Percentiles rank a stretch among this genome's conserved stretches.
Evolutionary conservation across 139 green algal species (phyloP).

Genomic region (Diplosphaera chodatii): DNA sequence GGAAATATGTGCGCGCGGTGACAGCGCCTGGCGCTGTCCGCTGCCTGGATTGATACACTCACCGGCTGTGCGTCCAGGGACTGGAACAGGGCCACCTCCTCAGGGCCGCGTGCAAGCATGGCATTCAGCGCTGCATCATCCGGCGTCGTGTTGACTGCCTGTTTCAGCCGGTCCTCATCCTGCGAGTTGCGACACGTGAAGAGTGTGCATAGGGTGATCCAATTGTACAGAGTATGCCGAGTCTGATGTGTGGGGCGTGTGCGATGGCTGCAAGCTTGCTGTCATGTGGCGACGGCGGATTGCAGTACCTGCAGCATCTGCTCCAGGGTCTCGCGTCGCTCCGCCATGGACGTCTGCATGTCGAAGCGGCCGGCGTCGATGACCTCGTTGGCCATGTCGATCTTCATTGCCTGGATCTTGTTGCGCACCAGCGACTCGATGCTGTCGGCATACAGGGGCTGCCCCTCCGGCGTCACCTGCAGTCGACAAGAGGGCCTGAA

Average conservation of each 20-base stretch:
- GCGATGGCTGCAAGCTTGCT: too few relatives aligned
- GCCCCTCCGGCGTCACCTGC: background rate
- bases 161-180: slow-evolving; percentile 48
- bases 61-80: too few relatives aligned
- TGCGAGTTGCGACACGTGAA: too few relatives aligned
- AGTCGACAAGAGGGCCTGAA: too few relatives aligned
- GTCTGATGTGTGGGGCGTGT: too few relatives aligned
- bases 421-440: slow-evolving; percentile 94
- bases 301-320: slow-evolving; percentile 64
- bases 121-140: slow-evolving; percentile 47
- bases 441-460: slow-evolving; percentile 66
- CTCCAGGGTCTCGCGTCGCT: slow-evolving; percentile 78
- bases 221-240: too few relatives aligned
- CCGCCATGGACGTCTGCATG: slow-evolving; percentile 85
- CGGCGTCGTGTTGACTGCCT: slow-evolving; percentile 50
- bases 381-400: slow-evolving; percentile 97
- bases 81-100: too few relatives aligned
- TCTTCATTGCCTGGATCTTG: slow-evolving; percentile 96
- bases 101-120: slow-evolving; percentile 36
- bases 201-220: too few relatives aligned
- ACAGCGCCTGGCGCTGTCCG: too few relatives aligned
- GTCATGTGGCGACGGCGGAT: too few relatives aligned
- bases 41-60: too few relatives aligned
- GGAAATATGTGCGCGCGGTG: too few relatives aligned
- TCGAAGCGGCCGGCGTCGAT: slow-evolving; percentile 93